Base-by-base conservation (phyloP, 2,329 filamentous ascomycete species). In the Colletotrichum endophyticum region DNA sequence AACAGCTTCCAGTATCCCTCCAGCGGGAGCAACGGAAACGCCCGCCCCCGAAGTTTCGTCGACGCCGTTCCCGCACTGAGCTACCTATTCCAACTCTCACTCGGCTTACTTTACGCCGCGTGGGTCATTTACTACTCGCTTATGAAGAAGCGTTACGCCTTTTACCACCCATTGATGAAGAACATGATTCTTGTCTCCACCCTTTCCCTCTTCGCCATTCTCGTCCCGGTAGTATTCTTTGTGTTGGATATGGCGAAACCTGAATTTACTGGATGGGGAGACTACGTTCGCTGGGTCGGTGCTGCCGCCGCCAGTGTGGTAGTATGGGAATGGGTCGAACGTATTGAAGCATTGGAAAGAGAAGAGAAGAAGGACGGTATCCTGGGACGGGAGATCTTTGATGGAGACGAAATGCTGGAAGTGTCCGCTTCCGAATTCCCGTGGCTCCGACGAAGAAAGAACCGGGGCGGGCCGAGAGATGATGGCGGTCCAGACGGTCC, bases 281-380 rank as follows among this genome's bases (percentile, higher is more conserved):
- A 98, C 82, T 98, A 98, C 82, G 96, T 98, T 62, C 90, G 96
- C 81, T 98, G 96, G 96, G 96, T 98, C n/a, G 96, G 96, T 64
- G 96, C 96, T 2, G 96, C 96, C 0, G 96, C 96, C 2, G 96
- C 96, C 32, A 98, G 95, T 85, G 96, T 98, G n/a, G 95, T 98
- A 27, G 96, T 98, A 3, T 98, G 96, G 96, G 96, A 98, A 84
- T 98, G 96, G 96, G 96, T 98, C 5, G 96, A 98, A 84, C 91
- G 96, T 30, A 98, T 98, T 66, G 96, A 98, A 84, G 95, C 96
- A 0, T 85, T 98, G 77, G 96, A 98, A 86, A 92, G 96, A 79
- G 96, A 98, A 84, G 96, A 98, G 83, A 95, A 96, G 85, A 98
- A 98, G 85, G 96, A 98, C 80, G 96, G 96, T 1, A 98, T 98